These are phyloP conservation scores for Lomentospora prolificans DNA, from an alignment of 2,329 filamentous ascomycete genomes.

Conservation along the genomic window DNA sequence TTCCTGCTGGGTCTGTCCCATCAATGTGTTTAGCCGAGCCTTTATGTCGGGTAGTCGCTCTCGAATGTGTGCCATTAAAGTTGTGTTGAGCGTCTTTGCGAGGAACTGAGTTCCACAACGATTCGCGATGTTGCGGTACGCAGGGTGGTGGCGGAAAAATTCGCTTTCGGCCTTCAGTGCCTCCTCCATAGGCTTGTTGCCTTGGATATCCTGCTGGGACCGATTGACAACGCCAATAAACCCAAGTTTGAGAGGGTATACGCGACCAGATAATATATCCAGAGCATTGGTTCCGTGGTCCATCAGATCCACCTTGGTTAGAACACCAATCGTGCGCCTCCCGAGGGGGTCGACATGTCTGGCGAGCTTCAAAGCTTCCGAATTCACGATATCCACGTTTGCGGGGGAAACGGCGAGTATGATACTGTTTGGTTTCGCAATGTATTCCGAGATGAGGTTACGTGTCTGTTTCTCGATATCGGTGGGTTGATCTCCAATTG, in stretches of 20 bases:
- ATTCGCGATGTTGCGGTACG: slow-evolving; percentile 90
- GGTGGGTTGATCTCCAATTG: slow-evolving; percentile 92
- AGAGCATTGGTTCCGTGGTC: slow-evolving; percentile 96
- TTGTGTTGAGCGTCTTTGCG: slow-evolving; percentile 89
- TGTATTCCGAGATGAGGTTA: slow-evolving; percentile 94
- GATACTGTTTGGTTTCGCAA: slow-evolving; percentile 97
- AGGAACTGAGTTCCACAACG: slow-evolving; percentile 90
- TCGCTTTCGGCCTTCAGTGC: slow-evolving; percentile 83
- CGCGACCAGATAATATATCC: slow-evolving; percentile 92
- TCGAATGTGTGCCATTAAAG: slow-evolving; percentile 91
- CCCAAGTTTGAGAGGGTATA: slow-evolving; percentile 92
- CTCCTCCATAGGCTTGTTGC: slow-evolving; percentile 87
- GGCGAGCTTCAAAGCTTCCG: slow-evolving; percentile 90
- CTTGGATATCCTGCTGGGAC: slow-evolving; percentile 95
- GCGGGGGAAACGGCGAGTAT: slow-evolving; percentile 93
- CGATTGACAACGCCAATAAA: slow-evolving; percentile 98
- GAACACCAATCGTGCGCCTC: slow-evolving; percentile 86
- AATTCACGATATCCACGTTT: slow-evolving; percentile 97
- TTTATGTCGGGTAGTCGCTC: slow-evolving; percentile 97
- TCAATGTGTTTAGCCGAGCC: slow-evolving; percentile 89
- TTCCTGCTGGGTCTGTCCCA: slow-evolving; percentile 99
- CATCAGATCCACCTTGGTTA: slow-evolving; percentile 97
- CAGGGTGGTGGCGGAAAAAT: slow-evolving; percentile 95
- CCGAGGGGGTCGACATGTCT: slow-evolving; percentile 94
- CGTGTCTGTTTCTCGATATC: slow-evolving; percentile 99